Evolutionary conservation across 176 grass and related monocot genomes (phyloP).

Genomic region (Oryza officinalis): DNA sequence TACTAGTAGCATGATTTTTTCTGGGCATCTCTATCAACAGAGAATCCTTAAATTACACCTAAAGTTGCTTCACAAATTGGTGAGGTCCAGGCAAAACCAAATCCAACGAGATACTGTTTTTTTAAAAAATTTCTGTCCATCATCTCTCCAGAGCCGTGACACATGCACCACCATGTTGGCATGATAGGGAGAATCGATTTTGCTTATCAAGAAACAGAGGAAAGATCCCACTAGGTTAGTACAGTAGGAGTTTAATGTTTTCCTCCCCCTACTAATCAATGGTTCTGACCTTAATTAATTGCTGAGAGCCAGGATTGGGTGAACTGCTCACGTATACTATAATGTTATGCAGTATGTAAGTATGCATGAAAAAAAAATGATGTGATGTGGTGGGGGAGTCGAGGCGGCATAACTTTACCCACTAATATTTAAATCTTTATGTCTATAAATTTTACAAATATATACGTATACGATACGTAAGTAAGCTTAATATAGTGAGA

Average conservation of each 20-base stretch:
- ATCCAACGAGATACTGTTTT: constrained; percentile 43
- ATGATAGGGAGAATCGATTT: constrained; percentile 9
- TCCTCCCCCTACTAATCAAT: background rate
- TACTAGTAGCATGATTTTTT: constrained; percentile 11
- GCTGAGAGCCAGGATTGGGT: background rate
- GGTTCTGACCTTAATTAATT: background rate
- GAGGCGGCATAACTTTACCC: no score
- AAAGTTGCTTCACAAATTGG: constrained; percentile 27
- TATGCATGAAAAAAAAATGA: background rate
- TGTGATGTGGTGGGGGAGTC: no score
- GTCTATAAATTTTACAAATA: no score
- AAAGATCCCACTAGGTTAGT: constrained; percentile 25
- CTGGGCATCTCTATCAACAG: constrained; percentile 21
- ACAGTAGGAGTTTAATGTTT: background rate
- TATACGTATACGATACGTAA: no score
- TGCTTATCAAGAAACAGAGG: background rate
- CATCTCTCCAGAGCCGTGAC: background rate
- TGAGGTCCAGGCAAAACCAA: constrained; percentile 24
- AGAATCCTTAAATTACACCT: constrained; percentile 33
- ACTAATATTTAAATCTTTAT: no score
- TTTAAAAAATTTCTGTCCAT: background rate
- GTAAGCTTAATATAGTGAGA: no score
- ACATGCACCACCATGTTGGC: constrained; percentile 18
- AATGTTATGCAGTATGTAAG: background rate
- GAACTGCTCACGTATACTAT: background rate